Base-by-base conservation (phyloP, 139 green algal genomes). In the Auxenochlorella pyrenoidosa region DNA sequence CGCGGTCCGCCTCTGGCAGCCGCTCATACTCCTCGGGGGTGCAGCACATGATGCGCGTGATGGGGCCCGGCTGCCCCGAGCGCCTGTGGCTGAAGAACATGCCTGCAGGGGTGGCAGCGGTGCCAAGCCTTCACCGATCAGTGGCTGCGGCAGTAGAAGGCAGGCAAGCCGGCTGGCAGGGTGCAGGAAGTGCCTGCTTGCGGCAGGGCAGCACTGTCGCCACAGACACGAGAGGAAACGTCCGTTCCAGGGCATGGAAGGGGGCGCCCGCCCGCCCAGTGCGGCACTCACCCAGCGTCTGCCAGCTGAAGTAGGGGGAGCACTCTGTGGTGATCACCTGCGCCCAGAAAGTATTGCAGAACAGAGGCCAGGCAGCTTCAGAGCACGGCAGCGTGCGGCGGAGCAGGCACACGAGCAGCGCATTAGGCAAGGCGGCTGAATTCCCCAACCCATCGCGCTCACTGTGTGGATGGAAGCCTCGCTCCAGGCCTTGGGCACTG, bases 1-100 rank as follows among this genome's bases (percentile, higher is more conserved):
- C 89, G n/a, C 51, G 78, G 51, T 80, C 85, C 26, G 84, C 82
- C 18, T 65, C 81, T 8, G 80, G 36, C 51, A 90, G 77, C 3
- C 54, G 43, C 21, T 78, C 85, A 30, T 73, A 79, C 77, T 98
- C 90, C 78, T 93, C 91, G 0, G 92, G 77, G 4, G 92, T 93
- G 91, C 95, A 98, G 84, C 94, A 95, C 93, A 97, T 94, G 10
- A 98, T 92, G 16, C 95, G 90, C 30, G 91, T 96, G 30, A 97
- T 88, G 1, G 89, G 90, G 30, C 95, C 95, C 0, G 94, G 91
- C 86, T 98, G 94, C 13, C 92, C 91, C 2, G 92, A 88, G 19
- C 91, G 91, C 30, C 87, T 89, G 83, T 94, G 91, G 72, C 78
- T 87, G 63, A 84, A 93, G 8, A 91, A 66, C 89, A 93, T 93